Conservation (phyloP, 2,329 filamentous ascomycete species). For the Aureobasidium sp. region DNA sequence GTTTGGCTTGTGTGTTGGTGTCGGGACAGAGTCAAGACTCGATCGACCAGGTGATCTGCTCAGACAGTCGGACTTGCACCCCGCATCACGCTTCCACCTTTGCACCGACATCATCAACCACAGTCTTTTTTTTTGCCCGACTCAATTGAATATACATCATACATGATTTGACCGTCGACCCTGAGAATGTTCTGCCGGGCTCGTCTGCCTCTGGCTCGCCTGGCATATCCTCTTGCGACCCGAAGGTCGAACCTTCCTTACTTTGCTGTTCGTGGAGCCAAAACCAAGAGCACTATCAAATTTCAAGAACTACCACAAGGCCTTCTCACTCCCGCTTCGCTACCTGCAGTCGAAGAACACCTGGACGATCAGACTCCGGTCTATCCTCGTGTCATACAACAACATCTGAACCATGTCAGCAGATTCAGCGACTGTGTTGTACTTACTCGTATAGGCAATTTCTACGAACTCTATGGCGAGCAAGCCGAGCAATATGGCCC, state of each 20-base stretch:
- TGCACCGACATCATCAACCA: neutral
- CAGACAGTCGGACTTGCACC: neutral
- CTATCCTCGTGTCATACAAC: slow-evolving; percentile 84
- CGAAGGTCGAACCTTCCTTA: neutral
- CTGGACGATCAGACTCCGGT: slow-evolving; percentile 38
- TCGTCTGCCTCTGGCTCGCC: neutral
- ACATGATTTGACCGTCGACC: neutral
- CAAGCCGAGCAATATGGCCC: slow-evolving; percentile 86
- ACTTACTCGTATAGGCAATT: slow-evolving; percentile 84
- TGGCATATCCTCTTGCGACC: neutral
- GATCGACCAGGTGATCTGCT: neutral
- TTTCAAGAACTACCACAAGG: slow-evolving; percentile 48
- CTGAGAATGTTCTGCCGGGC: neutral
- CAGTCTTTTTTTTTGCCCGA: neutral
- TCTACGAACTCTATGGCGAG: slow-evolving; percentile 97
- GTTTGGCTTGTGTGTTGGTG: neutral
- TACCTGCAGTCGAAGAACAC: slow-evolving; percentile 26
- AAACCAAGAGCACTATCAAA: slow-evolving; percentile 29
- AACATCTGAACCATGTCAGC: slow-evolving; percentile 80
- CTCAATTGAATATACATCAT: neutral
- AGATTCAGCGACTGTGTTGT: slow-evolving; percentile 87
- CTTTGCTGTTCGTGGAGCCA: slow-evolving; percentile 27
- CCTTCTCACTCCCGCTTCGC: slow-evolving; percentile 35
- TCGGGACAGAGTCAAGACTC: neutral
- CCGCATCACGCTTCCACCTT: neutral